A percentile compares a stretch with the other conserved stretches of the same genome.
Conservation (phyloP, 768 basidiomycete species). For the Termitomyces sp. region DNA sequence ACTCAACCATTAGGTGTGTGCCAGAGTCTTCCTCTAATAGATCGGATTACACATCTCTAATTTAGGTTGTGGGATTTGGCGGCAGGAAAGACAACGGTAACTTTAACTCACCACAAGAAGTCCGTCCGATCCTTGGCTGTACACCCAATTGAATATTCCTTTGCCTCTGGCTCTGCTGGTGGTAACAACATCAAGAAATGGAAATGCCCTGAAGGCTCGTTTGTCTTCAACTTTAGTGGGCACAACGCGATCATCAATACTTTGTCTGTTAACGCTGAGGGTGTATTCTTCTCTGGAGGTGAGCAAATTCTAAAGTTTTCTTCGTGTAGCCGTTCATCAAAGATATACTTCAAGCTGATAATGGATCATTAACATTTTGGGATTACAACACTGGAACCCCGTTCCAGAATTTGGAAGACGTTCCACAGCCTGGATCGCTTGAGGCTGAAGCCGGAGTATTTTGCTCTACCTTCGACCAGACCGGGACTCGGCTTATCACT, state of each 20-base stretch:
- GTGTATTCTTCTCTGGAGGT: constrained; percentile 98
- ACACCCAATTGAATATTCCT: constrained; percentile 95
- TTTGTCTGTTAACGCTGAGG: constrained; percentile 88
- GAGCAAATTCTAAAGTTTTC: constrained; percentile 21
- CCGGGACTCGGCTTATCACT: constrained; percentile 91
- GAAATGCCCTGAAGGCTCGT: constrained; percentile 95
- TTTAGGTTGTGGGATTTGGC: constrained; percentile 93
- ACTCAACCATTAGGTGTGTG: constrained; percentile 84
- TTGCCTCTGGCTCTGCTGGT: constrained; percentile 94
- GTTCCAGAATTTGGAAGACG: constrained; percentile 91
- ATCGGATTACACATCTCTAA: neutral
- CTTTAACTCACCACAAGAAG: constrained; percentile 99
- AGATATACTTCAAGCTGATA: constrained; percentile 61
- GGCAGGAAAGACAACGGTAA: constrained; percentile 94
- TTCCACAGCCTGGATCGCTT: constrained; percentile 95
- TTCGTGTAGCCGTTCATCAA: neutral
- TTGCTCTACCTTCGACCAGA: constrained; percentile 95
- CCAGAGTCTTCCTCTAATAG: neutral
- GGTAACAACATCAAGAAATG: constrained; percentile 99
- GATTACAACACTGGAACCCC: constrained; percentile 93
- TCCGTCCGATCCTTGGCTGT: constrained; percentile 92
- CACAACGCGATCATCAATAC: constrained; percentile 99
- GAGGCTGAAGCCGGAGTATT: constrained; percentile 97
- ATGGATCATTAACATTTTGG: constrained; percentile 90
- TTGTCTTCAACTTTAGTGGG: constrained; percentile 95